These are phyloP conservation scores for Capillidium heterosporum DNA, from an alignment of 371 early-diverging fungal genomes.

Conservation along the genomic window DNA sequence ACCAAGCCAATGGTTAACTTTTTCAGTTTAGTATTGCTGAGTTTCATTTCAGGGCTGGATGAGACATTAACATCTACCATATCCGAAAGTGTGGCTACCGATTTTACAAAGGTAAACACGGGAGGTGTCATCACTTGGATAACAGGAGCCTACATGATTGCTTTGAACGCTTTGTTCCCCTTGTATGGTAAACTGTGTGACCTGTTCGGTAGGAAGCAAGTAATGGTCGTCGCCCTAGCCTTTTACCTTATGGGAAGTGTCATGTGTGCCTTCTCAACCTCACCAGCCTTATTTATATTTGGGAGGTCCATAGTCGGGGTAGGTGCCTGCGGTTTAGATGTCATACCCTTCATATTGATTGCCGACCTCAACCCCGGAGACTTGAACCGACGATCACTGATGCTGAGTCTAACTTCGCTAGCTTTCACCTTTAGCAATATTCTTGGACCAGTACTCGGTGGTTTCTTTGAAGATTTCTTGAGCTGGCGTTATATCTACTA, in stretches of 20 bases:
- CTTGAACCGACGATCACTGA: neutral
- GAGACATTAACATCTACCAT: slow-evolving; percentile 62
- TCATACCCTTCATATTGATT: slow-evolving; percentile 46
- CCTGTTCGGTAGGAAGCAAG: slow-evolving; percentile 42
- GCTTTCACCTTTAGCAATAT: neutral
- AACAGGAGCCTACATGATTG: slow-evolving; percentile 50
- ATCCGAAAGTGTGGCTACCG: slow-evolving; percentile 42
- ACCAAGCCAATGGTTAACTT: no score
- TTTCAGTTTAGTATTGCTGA: no score
- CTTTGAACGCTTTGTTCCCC: slow-evolving; percentile 56
- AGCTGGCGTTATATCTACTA: slow-evolving; percentile 14
- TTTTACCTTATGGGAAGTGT: slow-evolving; percentile 33
- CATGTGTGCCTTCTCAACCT: slow-evolving; percentile 30
- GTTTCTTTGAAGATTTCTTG: neutral
- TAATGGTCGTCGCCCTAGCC: slow-evolving; percentile 27
- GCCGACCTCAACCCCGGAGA: no score
- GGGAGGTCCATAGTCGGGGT: slow-evolving; percentile 57
- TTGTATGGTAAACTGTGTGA: slow-evolving; percentile 35
- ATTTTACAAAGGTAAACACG: slow-evolving; percentile 55
- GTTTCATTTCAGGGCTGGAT: no score
- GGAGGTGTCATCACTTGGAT: slow-evolving; percentile 36
- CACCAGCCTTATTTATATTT: slow-evolving; percentile 33
- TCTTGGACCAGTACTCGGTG: neutral
- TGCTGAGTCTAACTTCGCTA: neutral
- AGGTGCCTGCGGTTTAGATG: slow-evolving; percentile 63